A percentile compares a stretch with the other conserved stretches of the same genome.
phyloP scores from a whole-genome alignment of 2,329 filamentous ascomycete species.

The Cercospora nicotianae region DNA sequence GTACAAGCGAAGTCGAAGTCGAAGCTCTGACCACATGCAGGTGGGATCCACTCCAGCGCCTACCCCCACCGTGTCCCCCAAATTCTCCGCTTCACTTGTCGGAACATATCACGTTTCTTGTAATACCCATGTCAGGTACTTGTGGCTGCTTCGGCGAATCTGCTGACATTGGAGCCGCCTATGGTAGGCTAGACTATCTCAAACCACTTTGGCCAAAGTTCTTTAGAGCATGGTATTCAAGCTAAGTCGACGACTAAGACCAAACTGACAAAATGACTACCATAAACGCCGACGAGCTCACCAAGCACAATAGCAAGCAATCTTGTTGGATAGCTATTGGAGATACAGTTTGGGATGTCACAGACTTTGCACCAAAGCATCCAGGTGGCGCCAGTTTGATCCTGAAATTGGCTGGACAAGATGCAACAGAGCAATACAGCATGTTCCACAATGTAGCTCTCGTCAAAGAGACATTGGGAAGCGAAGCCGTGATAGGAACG shows the following conservation, averaged over 20 bases:
- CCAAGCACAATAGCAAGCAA: constrained; percentile 75
- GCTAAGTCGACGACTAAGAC: neutral
- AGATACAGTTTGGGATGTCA: constrained; percentile 86
- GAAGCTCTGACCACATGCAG: neutral
- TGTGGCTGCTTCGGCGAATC: neutral
- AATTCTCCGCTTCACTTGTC: constrained; percentile 1
- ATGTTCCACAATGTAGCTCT: constrained; percentile 51
- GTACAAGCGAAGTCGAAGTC: neutral
- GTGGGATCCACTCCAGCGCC: neutral
- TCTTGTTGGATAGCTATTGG: constrained; percentile 92
- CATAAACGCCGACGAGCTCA: constrained; percentile 51
- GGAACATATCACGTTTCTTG: neutral
- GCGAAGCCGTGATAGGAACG: constrained; percentile 40
- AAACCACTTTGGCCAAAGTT: neutral
- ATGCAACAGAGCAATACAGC: constrained; percentile 56
- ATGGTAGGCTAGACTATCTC: neutral
- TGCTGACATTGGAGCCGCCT: neutral
- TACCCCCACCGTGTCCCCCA: neutral
- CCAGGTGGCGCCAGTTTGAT: constrained; percentile 65
- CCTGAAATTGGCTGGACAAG: constrained; percentile 52
- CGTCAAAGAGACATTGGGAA: constrained; percentile 44
- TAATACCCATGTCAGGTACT: neutral
- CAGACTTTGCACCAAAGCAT: constrained; percentile 83
- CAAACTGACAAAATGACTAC: constrained; percentile 18
- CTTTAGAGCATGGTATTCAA: neutral